A percentile compares a stretch with the other conserved stretches of the same genome.
Conservation (phyloP, 208 protist species). For the Crithidia sp. region DNA sequence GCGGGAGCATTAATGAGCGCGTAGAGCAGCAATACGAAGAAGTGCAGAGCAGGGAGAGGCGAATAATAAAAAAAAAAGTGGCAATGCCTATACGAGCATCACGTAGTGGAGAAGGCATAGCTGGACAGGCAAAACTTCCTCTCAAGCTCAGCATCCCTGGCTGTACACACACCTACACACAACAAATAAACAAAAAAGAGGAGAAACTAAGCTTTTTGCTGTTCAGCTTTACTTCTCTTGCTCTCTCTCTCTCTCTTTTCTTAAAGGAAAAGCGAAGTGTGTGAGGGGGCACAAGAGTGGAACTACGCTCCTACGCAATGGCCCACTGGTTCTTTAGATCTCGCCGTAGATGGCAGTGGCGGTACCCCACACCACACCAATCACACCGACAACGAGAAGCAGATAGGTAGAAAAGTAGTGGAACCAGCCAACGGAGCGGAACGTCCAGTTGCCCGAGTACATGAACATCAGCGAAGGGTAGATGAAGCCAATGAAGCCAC, state of each 20-base stretch:
- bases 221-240: not conserved
- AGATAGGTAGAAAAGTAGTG: conserved; percentile 68
- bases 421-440: conserved; percentile 44
- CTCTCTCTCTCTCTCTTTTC: not conserved
- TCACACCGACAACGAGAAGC: conserved; percentile 67
- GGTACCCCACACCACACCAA: conserved; percentile 76
- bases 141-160: not conserved
- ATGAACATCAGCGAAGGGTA: conserved; percentile 78
- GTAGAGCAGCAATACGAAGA: no score
- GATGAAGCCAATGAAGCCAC: conserved; percentile 75
- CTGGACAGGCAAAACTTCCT: not conserved
- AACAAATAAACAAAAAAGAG: conserved; percentile 12
- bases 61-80: no score
- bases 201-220: not conserved
- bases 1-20: no score
- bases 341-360: conserved; percentile 25
- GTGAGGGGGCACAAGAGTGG: not conserved
- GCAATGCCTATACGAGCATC: no score
- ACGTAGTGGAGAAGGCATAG: not conserved
- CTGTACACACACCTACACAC: not conserved
- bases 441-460: conserved; percentile 59
- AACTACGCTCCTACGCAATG: not conserved
- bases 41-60: no score
- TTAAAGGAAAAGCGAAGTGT: no score
- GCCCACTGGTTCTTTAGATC: not conserved